Evolutionary conservation across 805 yeast species (phyloP).

Genomic region (Cyberlindnera misumaiensis): DNA sequence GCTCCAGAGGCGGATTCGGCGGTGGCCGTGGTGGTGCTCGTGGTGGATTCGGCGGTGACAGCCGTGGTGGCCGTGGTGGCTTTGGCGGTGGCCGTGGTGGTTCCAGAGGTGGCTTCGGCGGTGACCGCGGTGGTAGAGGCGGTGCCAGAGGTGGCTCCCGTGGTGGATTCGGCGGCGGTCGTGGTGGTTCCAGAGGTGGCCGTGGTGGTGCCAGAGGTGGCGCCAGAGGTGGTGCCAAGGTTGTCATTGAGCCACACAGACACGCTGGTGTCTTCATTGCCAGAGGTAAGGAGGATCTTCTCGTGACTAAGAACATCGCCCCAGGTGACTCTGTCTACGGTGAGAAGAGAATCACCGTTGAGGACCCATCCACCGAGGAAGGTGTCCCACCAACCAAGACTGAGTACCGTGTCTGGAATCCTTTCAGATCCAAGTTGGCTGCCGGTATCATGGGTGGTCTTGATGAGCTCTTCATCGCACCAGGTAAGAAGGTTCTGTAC

Average conservation of each 20-base stretch:
- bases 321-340: conserved; percentile 99
- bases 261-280: conserved; percentile 99
- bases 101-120: conserved; percentile 33
- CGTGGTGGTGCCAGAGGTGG: conserved; percentile 76
- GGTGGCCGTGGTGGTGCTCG: conserved; percentile 37
- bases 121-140: conserved; percentile 45
- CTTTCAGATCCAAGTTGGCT: conserved; percentile 98
- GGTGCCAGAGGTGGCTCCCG: conserved; percentile 40
- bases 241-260: conserved; percentile 96
- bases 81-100: conserved; percentile 35
- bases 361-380: conserved; percentile 86
- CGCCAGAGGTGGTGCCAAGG: conserved; percentile 90
- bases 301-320: conserved; percentile 93
- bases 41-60: conserved; percentile 49
- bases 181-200: conserved; percentile 49
- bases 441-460: conserved; percentile 99
- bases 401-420: conserved; percentile 99
- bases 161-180: conserved; percentile 47
- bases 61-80: conserved; percentile 40
- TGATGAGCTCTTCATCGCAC: conserved; percentile 94
- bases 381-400: conserved; percentile 86
- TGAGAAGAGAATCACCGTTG: conserved; percentile 91
- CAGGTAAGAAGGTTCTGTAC: conserved; percentile 96
- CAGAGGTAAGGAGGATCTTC: conserved; percentile 98
- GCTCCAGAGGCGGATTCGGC: conserved; percentile 50